Evolutionary conservation across 176 grass and related monocot species (phyloP), one percentile per base, ranked within the genome.

Genomic region (Cymbopogon citratus): DNA sequence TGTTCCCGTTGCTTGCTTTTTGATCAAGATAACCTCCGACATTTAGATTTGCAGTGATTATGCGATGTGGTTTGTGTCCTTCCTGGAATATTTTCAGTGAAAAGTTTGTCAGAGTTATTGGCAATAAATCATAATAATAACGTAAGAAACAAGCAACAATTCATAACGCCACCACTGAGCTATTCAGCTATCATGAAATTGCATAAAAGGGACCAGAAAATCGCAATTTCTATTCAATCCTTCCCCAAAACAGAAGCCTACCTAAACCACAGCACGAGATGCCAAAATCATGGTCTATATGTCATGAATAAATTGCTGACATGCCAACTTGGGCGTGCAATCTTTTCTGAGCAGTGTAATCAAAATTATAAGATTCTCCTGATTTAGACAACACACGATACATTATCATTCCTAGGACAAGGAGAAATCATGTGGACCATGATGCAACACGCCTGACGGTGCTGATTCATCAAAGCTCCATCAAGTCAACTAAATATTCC

Each of bases 11-110:
- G 85, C 97, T 99, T 25, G 97, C 93, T 29, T 85, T 88, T 85
- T 84, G 83, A 60, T 82, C 81, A 49, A 99, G 70, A 48, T 5
- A 48, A 9, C 93, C 93, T 57, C 91, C 91, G 79, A 99, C 89
- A 91, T 93, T 93, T 36, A 96, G 81, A 82, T 96, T 85, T 85
- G 93, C 35, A 26, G 84, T 93, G 81, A 99, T 96, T 78, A 99
- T 96, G 73, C 80, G 91, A 65, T 91, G 91, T 27, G 97, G 97
- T 79, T 99, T 99, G 62, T 99, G 93, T 80, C 97, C 97, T 70
- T 80, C 88, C 97, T 99, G 81, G 21, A 70, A 85, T 10, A 82
- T 61, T 81, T 82, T 80, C 57, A 19, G 31, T 49, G 7, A 68
- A 23, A 67, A 73, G 24, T 33, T 64, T 31, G 67, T 49, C 15